Base-by-base conservation (phyloP, 2,329 filamentous ascomycete species). In the Xylariaceae sp. region DNA sequence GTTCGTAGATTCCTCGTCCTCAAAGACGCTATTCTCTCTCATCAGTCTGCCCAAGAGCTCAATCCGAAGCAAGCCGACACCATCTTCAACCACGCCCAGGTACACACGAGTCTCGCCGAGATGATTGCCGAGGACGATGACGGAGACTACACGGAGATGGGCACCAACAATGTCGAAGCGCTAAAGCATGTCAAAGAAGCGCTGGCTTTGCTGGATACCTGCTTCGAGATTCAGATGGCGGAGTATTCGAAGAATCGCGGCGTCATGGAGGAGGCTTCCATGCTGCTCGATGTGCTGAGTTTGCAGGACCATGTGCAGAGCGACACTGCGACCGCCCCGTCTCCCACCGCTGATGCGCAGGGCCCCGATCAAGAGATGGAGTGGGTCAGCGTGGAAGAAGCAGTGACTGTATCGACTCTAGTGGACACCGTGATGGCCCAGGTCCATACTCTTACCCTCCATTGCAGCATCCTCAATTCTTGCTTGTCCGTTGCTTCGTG, bases 1-100 rank as follows among this genome's bases (percentile, higher is more conserved):
- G 75, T 76, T 1, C 75, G 81, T 17, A 72, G 80, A 10, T 68
- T 80, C 2, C 78, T 82, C n/a, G 76, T 85, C 23, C 72, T 90
- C 18, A 76, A 81, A 47, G 78, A 82, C 60, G 83, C 88, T 0
- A 72, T 90, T 23, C 76, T 79, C 30, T 88, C 87, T 1, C 88
- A 90, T 71, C 80, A 80, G 57, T 79, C 82, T 69, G 87, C 87
- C 3, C 73, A 87, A 34, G 72, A 71, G 1, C 71, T 90, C 35
- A 80, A 86, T 18, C 78, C 81, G 53, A 79, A 84, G 47, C 88
- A 89, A 69, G 77, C 85, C 1, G 87, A 91, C 72, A 79, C 84
- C 4, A 74, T 88, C 7, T 91, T 90, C 76, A 91, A 90, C 69
- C 86, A 84, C 4, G 85, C 83, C 1, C 88, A 90, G 71, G 84